A percentile compares a stretch with the other conserved stretches of the same genome.
Conservation (phyloP, 257 asterid species). For the Solanum peruvianum region DNA sequence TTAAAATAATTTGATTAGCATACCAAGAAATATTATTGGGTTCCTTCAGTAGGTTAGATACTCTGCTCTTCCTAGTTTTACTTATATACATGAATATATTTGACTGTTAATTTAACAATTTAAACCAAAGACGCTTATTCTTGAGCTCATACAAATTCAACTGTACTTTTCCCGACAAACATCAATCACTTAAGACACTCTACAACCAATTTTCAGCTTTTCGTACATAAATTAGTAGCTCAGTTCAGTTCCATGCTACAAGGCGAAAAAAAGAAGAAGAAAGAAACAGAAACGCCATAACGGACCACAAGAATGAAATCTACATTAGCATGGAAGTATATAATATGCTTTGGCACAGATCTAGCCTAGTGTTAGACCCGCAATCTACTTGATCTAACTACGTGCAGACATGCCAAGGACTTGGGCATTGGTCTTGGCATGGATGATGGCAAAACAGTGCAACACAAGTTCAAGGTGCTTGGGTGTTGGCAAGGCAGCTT, state of each 20-base stretch:
- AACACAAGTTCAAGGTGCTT: too few relatives aligned
- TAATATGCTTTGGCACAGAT: not conserved
- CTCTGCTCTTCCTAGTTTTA: not conserved
- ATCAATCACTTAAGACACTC: not conserved
- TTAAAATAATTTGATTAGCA: not conserved
- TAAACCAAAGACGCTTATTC: not conserved
- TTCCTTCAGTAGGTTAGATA: not conserved
- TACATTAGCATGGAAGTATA: not conserved
- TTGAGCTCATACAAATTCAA: not conserved
- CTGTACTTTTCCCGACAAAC: not conserved
- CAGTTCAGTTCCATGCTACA: not conserved
- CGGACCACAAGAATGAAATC: not conserved
- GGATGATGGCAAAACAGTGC: too few relatives aligned
- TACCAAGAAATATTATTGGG: not conserved
- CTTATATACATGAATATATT: not conserved
- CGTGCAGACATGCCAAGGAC: too few relatives aligned
- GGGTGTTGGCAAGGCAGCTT: too few relatives aligned
- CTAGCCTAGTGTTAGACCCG: not conserved
- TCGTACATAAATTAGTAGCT: not conserved
- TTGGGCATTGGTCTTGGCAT: too few relatives aligned
- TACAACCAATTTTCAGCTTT: not conserved
- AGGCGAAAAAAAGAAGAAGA: not conserved
- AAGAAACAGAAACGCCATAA: not conserved
- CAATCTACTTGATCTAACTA: too few relatives aligned
- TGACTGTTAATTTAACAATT: not conserved